Base-by-base conservation (phyloP, 164 flowering plant species). In the Litsea cubeba region DNA sequence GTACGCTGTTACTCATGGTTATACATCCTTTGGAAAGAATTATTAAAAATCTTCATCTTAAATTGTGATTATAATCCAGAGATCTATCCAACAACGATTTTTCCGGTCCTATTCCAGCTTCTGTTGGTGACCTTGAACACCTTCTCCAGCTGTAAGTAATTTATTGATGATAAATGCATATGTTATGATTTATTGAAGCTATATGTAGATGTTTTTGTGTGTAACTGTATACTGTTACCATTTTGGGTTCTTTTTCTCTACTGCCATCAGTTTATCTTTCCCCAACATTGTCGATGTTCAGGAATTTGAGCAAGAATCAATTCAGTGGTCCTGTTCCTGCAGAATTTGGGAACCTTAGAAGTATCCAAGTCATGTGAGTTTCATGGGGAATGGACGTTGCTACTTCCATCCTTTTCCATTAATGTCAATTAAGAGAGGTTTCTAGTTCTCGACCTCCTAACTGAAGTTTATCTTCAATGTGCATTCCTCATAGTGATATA, bases 91-190 rank as follows among this genome's bases (percentile, higher is more conserved):
- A 84, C 79, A 95, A 93, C 79, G 77, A 81, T 57, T 92, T 95
- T 71, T 82, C 88, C 0, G 98, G 97, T 49, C 80, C 78, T 35
- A 76, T 90, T 64, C 98, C 98, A 23, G 84, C 91, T 54, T 87
- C 97, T 46, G 75, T 95, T 62, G 98, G 98, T 77, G 91, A 83
- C 74, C 77, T 95, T 30, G 98, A 95, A 84, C 98, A 95, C 76
- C 94, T 95, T 71, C 89, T 93, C 25, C 88, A 77, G 23, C 76
- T 95, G 98, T 93, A 81, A 79, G 91, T 73, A 3, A 14, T 25
- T 40, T 40, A 40, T 40, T 40, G 46, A 15, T 17, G 0, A 14
- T 58, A 30, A 30, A 30, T 30, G 5, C 35, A 30, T 30, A 30
- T 30, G 35, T 30, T 30, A 30, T 30, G 35, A 14, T 25, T 40